These are phyloP conservation scores for Macaranga tanarius DNA, from an alignment of 441 rosid species.

Conservation along the genomic window DNA sequence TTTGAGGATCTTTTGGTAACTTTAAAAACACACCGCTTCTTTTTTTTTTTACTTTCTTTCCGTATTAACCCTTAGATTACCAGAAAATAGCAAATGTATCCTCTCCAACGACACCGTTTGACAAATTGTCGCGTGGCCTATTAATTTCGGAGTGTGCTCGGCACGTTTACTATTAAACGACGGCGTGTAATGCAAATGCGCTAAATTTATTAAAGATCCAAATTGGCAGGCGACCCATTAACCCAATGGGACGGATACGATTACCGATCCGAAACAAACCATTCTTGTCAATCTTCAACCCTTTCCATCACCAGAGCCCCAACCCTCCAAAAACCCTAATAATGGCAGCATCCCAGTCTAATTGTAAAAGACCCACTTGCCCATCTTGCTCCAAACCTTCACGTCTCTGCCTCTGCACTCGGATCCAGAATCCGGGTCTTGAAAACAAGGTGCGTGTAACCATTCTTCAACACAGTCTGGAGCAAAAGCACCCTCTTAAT, in stretches of 20 bases:
- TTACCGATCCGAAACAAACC: conserved; percentile 29
- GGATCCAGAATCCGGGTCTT: conserved; percentile 47
- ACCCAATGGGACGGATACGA: conserved; percentile 19
- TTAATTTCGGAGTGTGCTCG: conserved; percentile 2
- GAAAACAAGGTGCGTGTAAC: conserved; percentile 62
- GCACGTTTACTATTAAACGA: background rate
- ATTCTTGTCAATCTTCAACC: conserved; percentile 9
- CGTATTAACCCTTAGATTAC: background rate
- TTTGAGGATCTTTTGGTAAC: no score
- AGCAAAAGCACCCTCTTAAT: conserved; percentile 76
- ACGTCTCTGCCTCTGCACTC: conserved; percentile 64
- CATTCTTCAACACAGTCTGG: conserved; percentile 79
- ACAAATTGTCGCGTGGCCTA: background rate
- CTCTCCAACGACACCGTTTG: background rate
- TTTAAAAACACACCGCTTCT: no score
- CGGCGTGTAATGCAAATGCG: background rate
- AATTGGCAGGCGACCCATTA: background rate
- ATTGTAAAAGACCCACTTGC: conserved; percentile 55
- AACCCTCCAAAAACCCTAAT: conserved; percentile 33
- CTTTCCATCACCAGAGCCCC: conserved; percentile 10
- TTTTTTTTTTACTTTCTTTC: background rate
- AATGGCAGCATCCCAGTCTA: conserved; percentile 39
- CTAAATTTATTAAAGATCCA: background rate
- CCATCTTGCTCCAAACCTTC: conserved; percentile 63
- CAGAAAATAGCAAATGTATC: background rate